These are phyloP conservation scores for Boletellus sp. DNA, from an alignment of 768 basidiomycete genomes.

Conservation along the genomic window DNA sequence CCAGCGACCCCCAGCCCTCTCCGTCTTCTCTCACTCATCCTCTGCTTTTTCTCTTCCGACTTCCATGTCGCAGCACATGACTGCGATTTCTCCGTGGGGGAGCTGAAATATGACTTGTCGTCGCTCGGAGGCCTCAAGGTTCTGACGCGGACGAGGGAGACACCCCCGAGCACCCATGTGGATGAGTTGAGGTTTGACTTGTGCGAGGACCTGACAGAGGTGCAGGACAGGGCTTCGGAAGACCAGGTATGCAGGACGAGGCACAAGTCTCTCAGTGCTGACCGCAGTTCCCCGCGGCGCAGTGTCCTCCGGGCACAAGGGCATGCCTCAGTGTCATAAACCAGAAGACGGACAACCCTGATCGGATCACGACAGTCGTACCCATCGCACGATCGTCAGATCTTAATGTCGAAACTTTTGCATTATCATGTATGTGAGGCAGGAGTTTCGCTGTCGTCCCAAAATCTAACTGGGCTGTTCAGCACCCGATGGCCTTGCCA, in stretches of 20 bases:
- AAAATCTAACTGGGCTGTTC: slow-evolving; percentile 9
- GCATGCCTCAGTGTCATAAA: slow-evolving; percentile 74
- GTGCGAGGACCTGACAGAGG: slow-evolving; percentile 53
- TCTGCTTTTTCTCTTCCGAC: slow-evolving; percentile 18
- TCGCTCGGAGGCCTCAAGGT: slow-evolving; percentile 49
- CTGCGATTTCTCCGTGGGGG: slow-evolving; percentile 45
- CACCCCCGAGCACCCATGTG: slow-evolving; percentile 60
- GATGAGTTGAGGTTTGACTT: slow-evolving; percentile 66
- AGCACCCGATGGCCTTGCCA: slow-evolving; percentile 54
- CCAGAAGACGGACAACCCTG: slow-evolving; percentile 46
- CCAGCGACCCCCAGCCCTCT: not conserved
- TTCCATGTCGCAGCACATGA: slow-evolving; percentile 36
- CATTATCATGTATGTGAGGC: slow-evolving; percentile 37
- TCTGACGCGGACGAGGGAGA: slow-evolving; percentile 47
- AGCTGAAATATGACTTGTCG: slow-evolving; percentile 58
- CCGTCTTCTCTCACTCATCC: slow-evolving; percentile 6
- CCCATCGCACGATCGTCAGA: slow-evolving; percentile 52
- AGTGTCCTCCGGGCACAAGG: slow-evolving; percentile 70
- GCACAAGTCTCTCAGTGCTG: not conserved
- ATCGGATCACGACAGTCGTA: slow-evolving; percentile 71
- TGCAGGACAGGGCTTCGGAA: slow-evolving; percentile 43
- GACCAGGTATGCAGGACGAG: slow-evolving; percentile 61
- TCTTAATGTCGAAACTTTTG: slow-evolving; percentile 25
- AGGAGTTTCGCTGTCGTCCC: not conserved
- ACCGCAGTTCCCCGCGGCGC: slow-evolving; percentile 5